Conservation (phyloP, 2,329 filamentous ascomycete genomes). For the Pseudogymnoascus sp. region DNA sequence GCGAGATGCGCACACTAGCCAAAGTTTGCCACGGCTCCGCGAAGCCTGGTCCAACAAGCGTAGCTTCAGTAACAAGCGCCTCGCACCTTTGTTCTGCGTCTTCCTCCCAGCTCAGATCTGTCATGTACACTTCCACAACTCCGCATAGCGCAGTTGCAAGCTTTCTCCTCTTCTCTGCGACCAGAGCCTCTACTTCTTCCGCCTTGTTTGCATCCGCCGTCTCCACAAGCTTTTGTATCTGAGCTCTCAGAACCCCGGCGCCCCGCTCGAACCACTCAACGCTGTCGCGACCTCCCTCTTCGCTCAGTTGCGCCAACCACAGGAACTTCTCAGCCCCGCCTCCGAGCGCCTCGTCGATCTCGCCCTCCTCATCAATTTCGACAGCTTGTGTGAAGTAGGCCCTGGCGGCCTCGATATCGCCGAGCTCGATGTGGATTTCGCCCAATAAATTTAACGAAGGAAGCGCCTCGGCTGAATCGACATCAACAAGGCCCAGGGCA, state of each 20-base stretch:
- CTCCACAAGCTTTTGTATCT: slow-evolving; percentile 58
- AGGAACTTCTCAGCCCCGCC: slow-evolving; percentile 91
- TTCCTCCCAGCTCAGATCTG: slow-evolving; percentile 85
- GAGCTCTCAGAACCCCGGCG: slow-evolving; percentile 61
- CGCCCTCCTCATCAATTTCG: slow-evolving; percentile 67
- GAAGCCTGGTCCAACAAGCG: slow-evolving; percentile 70
- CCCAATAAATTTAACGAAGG: slow-evolving; percentile 28
- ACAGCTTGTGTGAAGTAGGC: slow-evolving; percentile 66
- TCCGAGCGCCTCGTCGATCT: slow-evolving; percentile 60
- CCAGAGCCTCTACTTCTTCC: slow-evolving; percentile 32
- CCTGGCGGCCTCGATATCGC: slow-evolving; percentile 69
- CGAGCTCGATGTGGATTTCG: slow-evolving; percentile 32
- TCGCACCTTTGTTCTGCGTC: slow-evolving; percentile 89
- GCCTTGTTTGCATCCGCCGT: slow-evolving; percentile 28
- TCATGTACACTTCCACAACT: slow-evolving; percentile 97
- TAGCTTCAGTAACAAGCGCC: slow-evolving; percentile 79
- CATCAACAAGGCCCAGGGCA: slow-evolving; percentile 22
- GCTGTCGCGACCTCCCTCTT: slow-evolving; percentile 58
- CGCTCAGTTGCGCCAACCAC: slow-evolving; percentile 84
- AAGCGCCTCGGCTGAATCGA: slow-evolving; percentile 23
- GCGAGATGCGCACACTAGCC: slow-evolving; percentile 88
- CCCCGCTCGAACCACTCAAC: slow-evolving; percentile 64
- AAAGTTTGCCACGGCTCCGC: slow-evolving; percentile 93
- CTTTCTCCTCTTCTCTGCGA: slow-evolving; percentile 70
- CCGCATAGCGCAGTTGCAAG: slow-evolving; percentile 88